phyloP scores from a whole-genome alignment of 768 basidiomycete genomes.

The Infundibulicybe gibba region DNA sequence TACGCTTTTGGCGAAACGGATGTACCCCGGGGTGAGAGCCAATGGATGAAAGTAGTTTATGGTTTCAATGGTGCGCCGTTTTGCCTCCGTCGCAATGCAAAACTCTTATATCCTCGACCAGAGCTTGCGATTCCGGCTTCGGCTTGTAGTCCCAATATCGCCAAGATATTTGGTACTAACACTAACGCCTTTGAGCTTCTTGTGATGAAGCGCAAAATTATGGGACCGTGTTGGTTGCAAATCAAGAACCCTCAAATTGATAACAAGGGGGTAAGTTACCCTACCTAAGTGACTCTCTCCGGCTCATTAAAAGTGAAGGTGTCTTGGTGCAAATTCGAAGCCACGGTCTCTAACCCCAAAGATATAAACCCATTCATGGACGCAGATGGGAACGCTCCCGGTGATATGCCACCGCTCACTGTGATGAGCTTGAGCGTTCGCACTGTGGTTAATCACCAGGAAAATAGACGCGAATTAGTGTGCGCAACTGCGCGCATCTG shows the following conservation, averaged over 20 bases:
- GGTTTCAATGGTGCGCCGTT: slow-evolving; percentile 69
- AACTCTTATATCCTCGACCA: slow-evolving; percentile 20
- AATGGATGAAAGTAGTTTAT: slow-evolving; percentile 95
- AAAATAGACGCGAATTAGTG: slow-evolving; percentile 92
- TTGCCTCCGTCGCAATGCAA: background rate
- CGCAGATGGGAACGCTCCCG: slow-evolving; percentile 62
- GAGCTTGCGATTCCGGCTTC: slow-evolving; percentile 73
- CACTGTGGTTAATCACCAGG: slow-evolving; percentile 90
- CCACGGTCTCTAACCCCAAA: slow-evolving; percentile 78
- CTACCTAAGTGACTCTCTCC: too few relatives aligned
- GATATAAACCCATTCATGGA: slow-evolving; percentile 83
- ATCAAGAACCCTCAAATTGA: slow-evolving; percentile 76
- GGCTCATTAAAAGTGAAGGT: slow-evolving; percentile 43
- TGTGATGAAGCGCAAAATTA: slow-evolving; percentile 93
- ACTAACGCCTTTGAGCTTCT: slow-evolving; percentile 92
- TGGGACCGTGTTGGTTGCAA: slow-evolving; percentile 97
- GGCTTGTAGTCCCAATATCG: slow-evolving; percentile 79
- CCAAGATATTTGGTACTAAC: slow-evolving; percentile 85
- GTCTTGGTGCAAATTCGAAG: slow-evolving; percentile 97
- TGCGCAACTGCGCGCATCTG: slow-evolving; percentile 83
- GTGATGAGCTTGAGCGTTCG: slow-evolving; percentile 86
- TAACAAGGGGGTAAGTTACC: slow-evolving; percentile 65
- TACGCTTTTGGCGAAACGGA: slow-evolving; percentile 90
- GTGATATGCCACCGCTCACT: slow-evolving; percentile 84
- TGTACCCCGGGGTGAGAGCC: slow-evolving; percentile 71